Base-by-base conservation (phyloP, 2,329 filamentous ascomycete genomes). In the Gaeumannomyces sp. region DNA sequence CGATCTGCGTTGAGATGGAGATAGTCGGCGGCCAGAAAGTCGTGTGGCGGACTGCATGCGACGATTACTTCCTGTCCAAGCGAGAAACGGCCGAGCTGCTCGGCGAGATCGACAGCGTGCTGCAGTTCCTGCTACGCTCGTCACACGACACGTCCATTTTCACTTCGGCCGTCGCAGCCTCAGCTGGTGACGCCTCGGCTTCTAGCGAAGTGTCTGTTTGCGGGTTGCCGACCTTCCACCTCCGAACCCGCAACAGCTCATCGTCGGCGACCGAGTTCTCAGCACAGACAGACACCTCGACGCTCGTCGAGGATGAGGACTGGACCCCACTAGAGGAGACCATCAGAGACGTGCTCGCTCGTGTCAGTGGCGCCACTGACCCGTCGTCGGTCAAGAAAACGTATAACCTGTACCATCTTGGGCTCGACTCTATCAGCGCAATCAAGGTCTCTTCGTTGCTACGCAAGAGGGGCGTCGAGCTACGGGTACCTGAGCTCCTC, bases 361-460 rank as follows among this genome's bases (percentile, higher is more conserved):
- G 80, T 35, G 80, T 93, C 0, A 90, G 92, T 0, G 84, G 83
- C 22, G 76, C 89, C 0, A 78, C 87, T 6, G 63, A 63, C 0
- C 75, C 80, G 25, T 72, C 79, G 0, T 79, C 85, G 1, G 90
- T 97, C 63, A 75, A 77, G 3, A 81, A 81, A 64, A 78, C 81
- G 0, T 84, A 87, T 62, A 91, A 84, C 0, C 84, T 97, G 16
- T 96, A 95, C 74, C 88, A 95, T 68, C 81, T 97, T 1, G 93
- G 93, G 0, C 84, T 97, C 1, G 93, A 97, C 73, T 97, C 93
- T 0, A 96, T 97, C 74, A 94, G 89, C 68, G 89, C 92, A 1
- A 95, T 97, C 77, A 96, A 95, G 71, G 87, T 93, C 4, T 86
- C 88, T 11, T 84, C 89, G 0, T 79, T 93, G 10, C 78, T 97